A percentile compares a stretch with the other conserved stretches of the same genome.
Evolutionary conservation across 2,329 filamentous ascomycete species (phyloP).

Genomic region (Microdochium bolleyi): DNA sequence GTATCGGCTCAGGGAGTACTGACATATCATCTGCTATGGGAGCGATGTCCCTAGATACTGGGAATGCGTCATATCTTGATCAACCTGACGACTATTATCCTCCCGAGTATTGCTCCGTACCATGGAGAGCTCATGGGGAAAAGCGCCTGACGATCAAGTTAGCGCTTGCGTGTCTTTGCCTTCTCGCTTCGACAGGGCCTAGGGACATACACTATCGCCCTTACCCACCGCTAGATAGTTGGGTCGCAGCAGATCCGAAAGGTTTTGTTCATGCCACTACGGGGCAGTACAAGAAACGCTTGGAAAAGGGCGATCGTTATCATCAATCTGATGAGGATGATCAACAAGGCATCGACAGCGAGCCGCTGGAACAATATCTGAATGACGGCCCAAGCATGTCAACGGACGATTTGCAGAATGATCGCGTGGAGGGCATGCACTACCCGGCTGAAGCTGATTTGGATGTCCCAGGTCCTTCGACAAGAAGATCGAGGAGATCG

Average conservation of each 20-base stretch:
- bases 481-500: background rate
- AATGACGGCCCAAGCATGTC: background rate
- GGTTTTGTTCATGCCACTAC: background rate
- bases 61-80: background rate
- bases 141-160: background rate
- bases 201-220: background rate
- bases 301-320: background rate
- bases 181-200: background rate
- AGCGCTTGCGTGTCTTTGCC: background rate
- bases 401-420: background rate
- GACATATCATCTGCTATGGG: background rate
- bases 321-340: background rate
- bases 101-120: background rate
- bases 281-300: background rate
- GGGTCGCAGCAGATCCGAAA: background rate
- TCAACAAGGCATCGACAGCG: background rate
- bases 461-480: background rate
- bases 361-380: background rate
- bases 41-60: background rate
- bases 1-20: background rate
- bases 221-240: background rate
- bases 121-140: background rate
- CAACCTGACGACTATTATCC: background rate
- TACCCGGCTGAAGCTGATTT: background rate
- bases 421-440: background rate